These are phyloP conservation scores for Xylariales sp. DNA, from an alignment of 2,329 filamentous ascomycete genomes.

Conservation along the genomic window DNA sequence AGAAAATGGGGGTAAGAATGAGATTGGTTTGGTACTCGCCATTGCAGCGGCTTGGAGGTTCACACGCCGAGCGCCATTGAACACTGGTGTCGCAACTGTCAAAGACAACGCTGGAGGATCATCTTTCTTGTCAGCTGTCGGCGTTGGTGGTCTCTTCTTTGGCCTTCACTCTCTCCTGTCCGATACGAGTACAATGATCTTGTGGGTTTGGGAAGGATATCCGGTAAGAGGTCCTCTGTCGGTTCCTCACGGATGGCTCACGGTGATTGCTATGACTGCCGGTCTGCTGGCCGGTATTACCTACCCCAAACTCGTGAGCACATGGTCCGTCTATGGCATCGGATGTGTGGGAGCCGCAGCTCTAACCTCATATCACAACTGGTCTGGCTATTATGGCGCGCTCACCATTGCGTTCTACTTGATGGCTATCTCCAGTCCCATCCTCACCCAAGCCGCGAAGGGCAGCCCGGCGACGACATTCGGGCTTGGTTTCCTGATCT, in stretches of 20 bases:
- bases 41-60: conserved; percentile 72
- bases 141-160: conserved; percentile 82
- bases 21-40: conserved; percentile 71
- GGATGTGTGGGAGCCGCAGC: conserved; percentile 77
- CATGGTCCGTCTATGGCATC: conserved; percentile 74
- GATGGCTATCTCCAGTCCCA: conserved; percentile 70
- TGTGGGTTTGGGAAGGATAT: conserved; percentile 97
- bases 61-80: conserved; percentile 59
- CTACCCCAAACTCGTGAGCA: conserved; percentile 64
- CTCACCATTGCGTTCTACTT: conserved; percentile 73
- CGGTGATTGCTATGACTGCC: conserved; percentile 78
- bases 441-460: conserved; percentile 72
- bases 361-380: conserved; percentile 73
- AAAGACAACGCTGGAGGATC: conserved; percentile 58
- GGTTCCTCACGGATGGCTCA: conserved; percentile 85
- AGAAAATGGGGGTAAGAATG: conserved; percentile 89
- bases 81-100: conserved; percentile 27
- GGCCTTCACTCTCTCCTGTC: conserved; percentile 88
- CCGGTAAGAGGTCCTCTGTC: conserved; percentile 84
- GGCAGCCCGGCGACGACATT: conserved; percentile 77
- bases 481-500: conserved; percentile 82
- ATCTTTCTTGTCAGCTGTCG: conserved; percentile 66
- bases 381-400: conserved; percentile 86
- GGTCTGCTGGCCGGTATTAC: conserved; percentile 76
- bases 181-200: conserved; percentile 97